A percentile compares a stretch with the other conserved stretches of the same genome.
Evolutionary conservation across 179 eudicot species (phyloP).

Genomic region (Pouteria campechiana): DNA sequence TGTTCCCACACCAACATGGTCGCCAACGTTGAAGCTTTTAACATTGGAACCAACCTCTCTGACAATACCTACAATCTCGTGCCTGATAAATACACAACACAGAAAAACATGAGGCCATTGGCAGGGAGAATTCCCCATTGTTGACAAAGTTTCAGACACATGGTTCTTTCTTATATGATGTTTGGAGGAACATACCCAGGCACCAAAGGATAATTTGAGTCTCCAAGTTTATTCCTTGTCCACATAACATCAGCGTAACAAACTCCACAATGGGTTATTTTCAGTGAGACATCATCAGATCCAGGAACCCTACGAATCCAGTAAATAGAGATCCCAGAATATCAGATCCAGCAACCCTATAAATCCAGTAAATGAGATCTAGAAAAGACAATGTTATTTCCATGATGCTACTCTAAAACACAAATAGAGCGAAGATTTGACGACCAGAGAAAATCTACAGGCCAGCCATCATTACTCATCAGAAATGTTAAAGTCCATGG

Average conservation of each 20-base stretch:
- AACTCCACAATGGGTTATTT: slow-evolving; percentile 63
- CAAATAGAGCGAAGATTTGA: no score
- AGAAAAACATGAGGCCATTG: background rate
- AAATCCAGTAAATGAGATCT: no score
- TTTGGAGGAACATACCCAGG: slow-evolving; percentile 53
- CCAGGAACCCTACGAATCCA: slow-evolving; percentile 45
- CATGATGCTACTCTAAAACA: no score
- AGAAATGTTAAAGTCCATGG: no score
- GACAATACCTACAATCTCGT: slow-evolving; percentile 70
- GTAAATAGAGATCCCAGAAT: no score
- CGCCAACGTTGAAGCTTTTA: slow-evolving; percentile 53
- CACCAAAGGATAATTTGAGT: slow-evolving; percentile 57
- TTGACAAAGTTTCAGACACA: no score
- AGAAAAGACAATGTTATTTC: no score
- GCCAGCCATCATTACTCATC: no score
- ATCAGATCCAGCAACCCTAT: no score
- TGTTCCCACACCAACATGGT: slow-evolving; percentile 74
- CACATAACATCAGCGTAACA: slow-evolving; percentile 73
- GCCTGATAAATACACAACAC: slow-evolving; percentile 20
- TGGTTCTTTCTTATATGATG: no score
- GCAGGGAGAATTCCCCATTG: background rate
- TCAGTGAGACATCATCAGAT: slow-evolving; percentile 43
- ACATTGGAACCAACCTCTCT: slow-evolving; percentile 58
- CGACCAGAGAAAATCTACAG: no score
- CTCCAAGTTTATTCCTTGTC: slow-evolving; percentile 41